Base-by-base conservation (phyloP, 2,329 filamentous ascomycete species). In the Aspergillus felis region DNA sequence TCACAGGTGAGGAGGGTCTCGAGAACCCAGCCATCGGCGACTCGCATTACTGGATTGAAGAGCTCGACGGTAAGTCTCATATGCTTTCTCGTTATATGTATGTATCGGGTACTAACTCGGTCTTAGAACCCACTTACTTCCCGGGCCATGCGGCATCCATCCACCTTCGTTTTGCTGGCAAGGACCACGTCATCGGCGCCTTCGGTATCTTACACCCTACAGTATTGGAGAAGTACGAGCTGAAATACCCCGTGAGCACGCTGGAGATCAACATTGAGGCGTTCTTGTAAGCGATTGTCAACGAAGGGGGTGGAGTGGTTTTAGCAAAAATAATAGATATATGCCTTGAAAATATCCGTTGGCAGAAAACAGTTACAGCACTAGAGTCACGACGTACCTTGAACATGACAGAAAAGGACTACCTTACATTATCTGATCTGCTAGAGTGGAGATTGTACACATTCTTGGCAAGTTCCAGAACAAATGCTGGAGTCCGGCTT, bases 201-300 rank as follows among this genome's bases (percentile, higher is more conserved):
- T 94, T 99, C 71, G 94, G 94, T 68, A 93, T 99, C 65, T 77
- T 99, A 71, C 93, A 99, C 76, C 95, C 94, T 47, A 88, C 86
- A 5, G 94, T 97, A 63, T 80, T 97, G 69, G 91, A 96, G 73
- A 94, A 95, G 69, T 97, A 94, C 76, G 92, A 96, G 68, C 81
- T 97, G 71, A 91, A 85, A 84, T 91, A 92, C 81, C 93, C 94
- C 46, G 92, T 96, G 67, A 97, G 92, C 78, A 92, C 91, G 47
- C 78, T 99, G 65, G 94, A 99, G 81, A 84, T 99, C 73, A 96
- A 97, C 76, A 84, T 97, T 32, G 93, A 97, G 78, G 85, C 90
- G 64, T 95, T 99, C 83, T 81, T 97, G 78, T 96, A 64, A 72
- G 60, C 41, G 20, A 17, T 17, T 17, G 24, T 14, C 8, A 35